Conservation (phyloP, 78 protist genomes). For the Chrysochromulina tobinii region DNA sequence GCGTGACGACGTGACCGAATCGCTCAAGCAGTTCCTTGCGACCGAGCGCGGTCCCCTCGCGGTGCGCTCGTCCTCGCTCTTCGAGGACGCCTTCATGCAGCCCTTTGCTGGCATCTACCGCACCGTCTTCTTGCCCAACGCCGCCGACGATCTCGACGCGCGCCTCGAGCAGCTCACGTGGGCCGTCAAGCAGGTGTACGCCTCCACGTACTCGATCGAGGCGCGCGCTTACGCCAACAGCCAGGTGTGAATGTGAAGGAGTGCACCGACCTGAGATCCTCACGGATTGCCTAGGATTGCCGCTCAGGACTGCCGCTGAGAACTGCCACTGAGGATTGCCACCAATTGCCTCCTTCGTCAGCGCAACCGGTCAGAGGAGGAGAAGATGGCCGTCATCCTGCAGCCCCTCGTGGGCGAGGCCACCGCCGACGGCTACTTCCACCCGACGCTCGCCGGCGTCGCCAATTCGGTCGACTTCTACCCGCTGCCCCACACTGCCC, state of each 20-base stretch:
- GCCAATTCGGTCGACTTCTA: constrained; percentile 1
- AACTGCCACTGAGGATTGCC: no score
- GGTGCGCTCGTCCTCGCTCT: constrained; percentile 7
- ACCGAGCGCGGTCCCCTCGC: not conserved
- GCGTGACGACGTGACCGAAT: not conserved
- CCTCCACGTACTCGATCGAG: not conserved
- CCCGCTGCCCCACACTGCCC: not conserved
- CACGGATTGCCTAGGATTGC: no score
- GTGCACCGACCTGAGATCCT: no score
- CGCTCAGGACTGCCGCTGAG: no score
- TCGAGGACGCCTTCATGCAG: constrained; percentile 1
- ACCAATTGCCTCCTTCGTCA: no score
- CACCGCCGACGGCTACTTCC: not conserved
- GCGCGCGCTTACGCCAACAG: not conserved
- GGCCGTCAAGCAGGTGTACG: not conserved
- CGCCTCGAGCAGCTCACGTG: not conserved
- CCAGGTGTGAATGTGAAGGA: no score
- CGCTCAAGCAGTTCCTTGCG: not conserved
- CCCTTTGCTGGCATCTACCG: not conserved
- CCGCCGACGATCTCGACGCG: not conserved
- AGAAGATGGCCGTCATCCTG: not conserved
- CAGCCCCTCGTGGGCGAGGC: not conserved
- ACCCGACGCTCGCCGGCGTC: not conserved
- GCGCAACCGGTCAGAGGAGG: not conserved
- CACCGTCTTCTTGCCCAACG: not conserved